phyloP scores from a whole-genome alignment of 129 eudicot genomes.

The Lactuca saligna region DNA sequence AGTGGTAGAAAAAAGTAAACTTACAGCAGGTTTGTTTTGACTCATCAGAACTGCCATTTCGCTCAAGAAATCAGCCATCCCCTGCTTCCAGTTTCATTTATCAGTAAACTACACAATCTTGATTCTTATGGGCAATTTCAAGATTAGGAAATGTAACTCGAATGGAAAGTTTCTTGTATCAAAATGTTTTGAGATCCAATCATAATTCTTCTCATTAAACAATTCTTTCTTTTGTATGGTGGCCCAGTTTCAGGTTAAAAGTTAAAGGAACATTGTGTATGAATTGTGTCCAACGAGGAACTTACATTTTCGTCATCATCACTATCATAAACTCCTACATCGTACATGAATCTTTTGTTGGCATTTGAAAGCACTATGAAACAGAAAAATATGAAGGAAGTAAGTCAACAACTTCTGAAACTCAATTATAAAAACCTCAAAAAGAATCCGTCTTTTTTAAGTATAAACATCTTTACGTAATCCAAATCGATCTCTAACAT shows the following conservation, averaged over 20 bases:
- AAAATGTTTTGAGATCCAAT: constrained; percentile 1
- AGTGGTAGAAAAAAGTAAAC: constrained; percentile 19
- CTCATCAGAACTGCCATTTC: constrained; percentile 87
- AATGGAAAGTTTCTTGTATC: constrained; percentile 2
- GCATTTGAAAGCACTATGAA: constrained; percentile 69
- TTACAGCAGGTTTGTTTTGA: constrained; percentile 63
- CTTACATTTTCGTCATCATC: constrained; percentile 78
- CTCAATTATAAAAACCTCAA: not conserved
- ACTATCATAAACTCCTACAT: constrained; percentile 73
- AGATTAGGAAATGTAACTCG: not conserved
- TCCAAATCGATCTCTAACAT: not conserved
- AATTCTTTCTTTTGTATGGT: not conserved
- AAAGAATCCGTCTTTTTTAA: not conserved
- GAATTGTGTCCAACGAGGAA: not conserved
- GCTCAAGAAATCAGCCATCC: constrained; percentile 79
- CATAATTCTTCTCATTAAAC: constrained; percentile 7
- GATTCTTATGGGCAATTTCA: not conserved
- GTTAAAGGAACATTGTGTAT: not conserved
- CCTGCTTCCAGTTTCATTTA: constrained; percentile 47
- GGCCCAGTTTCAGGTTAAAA: not conserved
- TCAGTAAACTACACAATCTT: constrained; percentile 4
- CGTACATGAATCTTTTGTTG: constrained; percentile 82
- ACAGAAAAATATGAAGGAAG: not conserved
- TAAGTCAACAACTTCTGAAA: constrained; percentile 14
- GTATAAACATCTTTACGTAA: not conserved